Conservation (phyloP, 2,329 filamentous ascomycete genomes). For the Exophiala oligosperma region DNA sequence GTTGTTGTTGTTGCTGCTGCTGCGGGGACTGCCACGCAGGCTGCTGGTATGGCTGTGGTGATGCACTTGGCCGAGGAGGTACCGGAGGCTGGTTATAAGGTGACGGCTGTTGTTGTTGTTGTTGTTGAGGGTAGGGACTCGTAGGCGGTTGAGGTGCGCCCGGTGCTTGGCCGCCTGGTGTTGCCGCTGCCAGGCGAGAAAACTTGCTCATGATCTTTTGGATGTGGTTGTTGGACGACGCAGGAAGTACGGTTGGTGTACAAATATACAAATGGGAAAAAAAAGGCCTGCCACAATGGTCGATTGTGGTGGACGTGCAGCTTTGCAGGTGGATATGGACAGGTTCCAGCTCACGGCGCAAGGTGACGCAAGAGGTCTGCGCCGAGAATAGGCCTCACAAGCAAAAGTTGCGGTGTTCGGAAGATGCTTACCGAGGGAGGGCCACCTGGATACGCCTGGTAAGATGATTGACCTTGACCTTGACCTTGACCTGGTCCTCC, state of each 20-base stretch:
- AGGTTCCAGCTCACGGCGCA: constrained; percentile 17
- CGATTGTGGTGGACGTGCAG: neutral
- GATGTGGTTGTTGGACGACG: neutral
- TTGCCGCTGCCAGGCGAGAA: constrained; percentile 20
- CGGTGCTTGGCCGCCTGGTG: constrained; percentile 34
- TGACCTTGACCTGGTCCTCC: constrained; percentile 14
- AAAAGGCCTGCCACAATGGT: neutral
- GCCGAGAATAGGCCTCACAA: constrained; percentile 13
- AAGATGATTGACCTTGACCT: constrained; percentile 46
- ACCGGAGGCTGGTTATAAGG: constrained; percentile 38
- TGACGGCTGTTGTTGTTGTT: constrained; percentile 9
- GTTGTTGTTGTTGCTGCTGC: constrained; percentile 41
- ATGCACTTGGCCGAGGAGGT: constrained; percentile 36
- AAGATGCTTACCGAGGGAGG: constrained; percentile 37
- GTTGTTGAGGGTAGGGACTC: constrained; percentile 24
- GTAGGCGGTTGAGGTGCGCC: constrained; percentile 32
- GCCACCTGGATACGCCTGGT: constrained; percentile 56
- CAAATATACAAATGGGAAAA: constrained; percentile 1
- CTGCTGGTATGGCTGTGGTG: constrained; percentile 40
- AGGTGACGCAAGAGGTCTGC: constrained; percentile 20
- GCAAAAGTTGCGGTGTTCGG: constrained; percentile 13
- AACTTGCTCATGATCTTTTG: constrained; percentile 30
- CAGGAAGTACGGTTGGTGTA: neutral
- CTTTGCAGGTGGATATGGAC: constrained; percentile 14
- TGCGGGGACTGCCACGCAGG: constrained; percentile 40